Base-by-base conservation (phyloP, 495 filamentous ascomycete species). In the Tuber microsphaerosporum region DNA sequence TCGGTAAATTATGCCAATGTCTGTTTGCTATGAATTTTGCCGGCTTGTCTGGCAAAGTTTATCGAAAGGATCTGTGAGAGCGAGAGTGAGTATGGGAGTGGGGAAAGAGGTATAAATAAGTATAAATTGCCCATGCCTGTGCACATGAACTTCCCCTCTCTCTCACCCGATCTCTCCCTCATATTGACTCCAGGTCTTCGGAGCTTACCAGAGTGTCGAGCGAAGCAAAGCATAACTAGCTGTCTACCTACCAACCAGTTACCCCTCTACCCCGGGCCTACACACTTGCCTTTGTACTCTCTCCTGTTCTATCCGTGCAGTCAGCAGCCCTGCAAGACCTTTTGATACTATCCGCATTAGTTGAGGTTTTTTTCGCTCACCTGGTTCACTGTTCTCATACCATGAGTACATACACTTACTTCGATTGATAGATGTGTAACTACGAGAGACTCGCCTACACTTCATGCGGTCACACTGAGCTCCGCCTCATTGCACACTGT, bases 401-500 rank as follows among this genome's bases (percentile, higher is more conserved):
- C 51, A 31, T 61, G 16, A 26, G n/a, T 9, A 31, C 51, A 31
- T 2, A 31, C n/a, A 61, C 51, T 61, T 14, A 61, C 51, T 14
- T 31, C 12, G 10, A 31, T 61, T 61, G 51, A 61, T 31, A 61
- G 51, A 92, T 92, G 90, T 91, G 90, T 80, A 87, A 91, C 79
- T 91, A 85, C 77, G 91, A 92, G 77, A 87, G 87, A 74, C 89
- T 91, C 75, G 75, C 85, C 75, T 92, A 88, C 77, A 46, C 45
- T 39, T 82, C 84, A 73, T 92, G 91, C 83, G 84, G 84, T 7
- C 90, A 92, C 81, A 85, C 84, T 20, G 80, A 80, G 14, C 82
- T 84, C 31, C 87, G 88, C 16, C 83, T 91, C 41, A 88, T 89
- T 80, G 88, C 88, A 39, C 86, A 91, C 82, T 93, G 91, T 84